These are phyloP conservation scores for Salvia hispanica DNA, from an alignment of 257 asterid species.

Conservation along the genomic window DNA sequence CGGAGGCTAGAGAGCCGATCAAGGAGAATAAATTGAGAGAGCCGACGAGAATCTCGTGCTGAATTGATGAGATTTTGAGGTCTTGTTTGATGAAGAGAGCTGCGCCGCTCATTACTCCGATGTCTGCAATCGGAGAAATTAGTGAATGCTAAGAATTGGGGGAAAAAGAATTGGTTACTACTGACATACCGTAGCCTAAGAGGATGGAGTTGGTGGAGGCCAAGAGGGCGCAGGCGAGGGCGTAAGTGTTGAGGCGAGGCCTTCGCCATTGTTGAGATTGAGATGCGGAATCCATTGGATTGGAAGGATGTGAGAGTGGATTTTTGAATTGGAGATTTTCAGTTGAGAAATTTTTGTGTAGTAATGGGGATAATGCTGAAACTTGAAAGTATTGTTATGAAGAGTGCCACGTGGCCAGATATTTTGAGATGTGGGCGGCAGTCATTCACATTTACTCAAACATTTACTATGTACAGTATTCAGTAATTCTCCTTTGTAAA, in stretches of 20 bases:
- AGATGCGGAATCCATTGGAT: background rate
- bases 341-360: background rate
- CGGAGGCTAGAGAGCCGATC: constrained; percentile 74
- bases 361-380: background rate
- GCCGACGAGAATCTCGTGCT: constrained; percentile 69
- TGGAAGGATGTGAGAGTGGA: no score
- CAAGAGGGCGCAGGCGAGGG: constrained; percentile 71
- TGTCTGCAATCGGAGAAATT: constrained; percentile 39
- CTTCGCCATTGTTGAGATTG: constrained; percentile 23
- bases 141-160: no score
- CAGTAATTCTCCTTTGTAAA: no score
- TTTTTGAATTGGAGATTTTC: background rate
- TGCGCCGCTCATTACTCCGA: constrained; percentile 92
- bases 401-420: constrained; percentile 27
- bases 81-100: constrained; percentile 62
- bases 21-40: constrained; percentile 63
- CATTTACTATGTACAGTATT: no score
- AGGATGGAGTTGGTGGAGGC: constrained; percentile 87
- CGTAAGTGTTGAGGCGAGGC: constrained; percentile 57
- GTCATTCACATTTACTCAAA: no score
- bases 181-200: constrained; percentile 66
- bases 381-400: constrained; percentile 15
- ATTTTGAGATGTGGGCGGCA: no score
- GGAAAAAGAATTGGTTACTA: no score
- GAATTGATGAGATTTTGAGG: constrained; percentile 53